Base-by-base conservation (phyloP, 345 rosid genomes). In the Camelina hispida region DNA sequence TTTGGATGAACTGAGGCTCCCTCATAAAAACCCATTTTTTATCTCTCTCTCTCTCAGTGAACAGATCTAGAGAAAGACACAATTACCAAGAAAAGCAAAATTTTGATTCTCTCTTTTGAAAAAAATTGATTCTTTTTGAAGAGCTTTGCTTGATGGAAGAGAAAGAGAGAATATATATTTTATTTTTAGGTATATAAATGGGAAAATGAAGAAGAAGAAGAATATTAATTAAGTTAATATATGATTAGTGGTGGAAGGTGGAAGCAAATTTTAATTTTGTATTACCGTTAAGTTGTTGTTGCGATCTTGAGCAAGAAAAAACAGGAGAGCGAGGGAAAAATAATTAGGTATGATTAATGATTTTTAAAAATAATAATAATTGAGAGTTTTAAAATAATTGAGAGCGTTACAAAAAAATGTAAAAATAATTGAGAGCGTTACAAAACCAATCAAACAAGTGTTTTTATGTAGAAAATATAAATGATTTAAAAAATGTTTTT, bases 81-180 rank as follows among this genome's bases (percentile, higher is more conserved):
- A 38, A 69, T 23, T 58, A 38, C 66, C 60, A 7, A 62, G 15
- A 17, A 32, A 58, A 43, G 3, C 25, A 30, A 52, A 4, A 0
- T 23, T 62, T 52, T 52, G 71, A 72, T 42, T 72, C 71, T 67
- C 51, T 57, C 8, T 57, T 58, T 42, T 16, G 18, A 20, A 42
- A 40, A 42, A 75, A 63, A 8, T 66, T 65, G 81, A 72, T 71
- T 78, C 72, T 35, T 51, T 67, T 46, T 11, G 34, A 72, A 72
- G 30, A 51, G 73, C 77, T 78, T 78, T 78, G 78, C 73, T 78
- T 78, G 59, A 72, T 67, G 70, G 65, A 73, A 59, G 81, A 71
- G 78, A 67, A 59, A 67, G 66, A 72, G 47, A 71, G 18, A 44
- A 61, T 50, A 17, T 35, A 12, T 59, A 3, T 35, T 14, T 43